A percentile compares a stretch with the other conserved stretches of the same genome.
Conservation (phyloP, 176 grass and related monocot genomes). For the Rhynchospora breviuscula region DNA sequence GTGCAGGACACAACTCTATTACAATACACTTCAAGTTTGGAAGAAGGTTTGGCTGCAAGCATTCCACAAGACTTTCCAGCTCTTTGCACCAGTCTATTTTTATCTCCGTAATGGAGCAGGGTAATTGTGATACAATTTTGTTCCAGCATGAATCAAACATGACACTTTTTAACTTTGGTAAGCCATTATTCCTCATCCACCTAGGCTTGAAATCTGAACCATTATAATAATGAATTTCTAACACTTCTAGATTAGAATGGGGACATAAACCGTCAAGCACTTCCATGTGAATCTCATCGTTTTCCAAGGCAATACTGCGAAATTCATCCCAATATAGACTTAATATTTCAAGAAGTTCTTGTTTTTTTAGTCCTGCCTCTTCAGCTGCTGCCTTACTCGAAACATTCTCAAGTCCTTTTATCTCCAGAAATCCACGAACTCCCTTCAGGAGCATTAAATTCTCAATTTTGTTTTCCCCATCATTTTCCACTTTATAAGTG, state of each 20-base stretch:
- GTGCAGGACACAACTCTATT: not conserved
- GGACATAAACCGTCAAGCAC: slow-evolving; percentile 3
- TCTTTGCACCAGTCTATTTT: no score
- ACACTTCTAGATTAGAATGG: slow-evolving; percentile 18
- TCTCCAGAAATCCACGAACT: not conserved
- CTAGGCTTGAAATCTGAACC: not conserved
- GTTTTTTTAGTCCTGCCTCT: not conserved
- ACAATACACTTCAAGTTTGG: not conserved
- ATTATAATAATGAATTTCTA: not conserved
- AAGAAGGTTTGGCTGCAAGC: not conserved
- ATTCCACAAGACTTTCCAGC: not conserved
- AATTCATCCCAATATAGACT: not conserved
- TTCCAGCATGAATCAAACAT: no score
- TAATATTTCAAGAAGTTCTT: not conserved
- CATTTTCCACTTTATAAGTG: not conserved
- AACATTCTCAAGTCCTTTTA: not conserved
- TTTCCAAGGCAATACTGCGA: no score
- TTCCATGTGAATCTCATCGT: not conserved
- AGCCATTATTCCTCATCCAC: not conserved
- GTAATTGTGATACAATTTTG: not conserved
- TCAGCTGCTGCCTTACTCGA: not conserved
- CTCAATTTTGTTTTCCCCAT: not conserved
- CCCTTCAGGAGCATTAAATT: not conserved
- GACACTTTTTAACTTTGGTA: not conserved
- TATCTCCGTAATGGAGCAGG: not conserved